Evolutionary conservation across 2,329 filamentous ascomycete species (phyloP), one percentile per base, ranked within the genome.

Genomic region (Escovopsis sp.): DNA sequence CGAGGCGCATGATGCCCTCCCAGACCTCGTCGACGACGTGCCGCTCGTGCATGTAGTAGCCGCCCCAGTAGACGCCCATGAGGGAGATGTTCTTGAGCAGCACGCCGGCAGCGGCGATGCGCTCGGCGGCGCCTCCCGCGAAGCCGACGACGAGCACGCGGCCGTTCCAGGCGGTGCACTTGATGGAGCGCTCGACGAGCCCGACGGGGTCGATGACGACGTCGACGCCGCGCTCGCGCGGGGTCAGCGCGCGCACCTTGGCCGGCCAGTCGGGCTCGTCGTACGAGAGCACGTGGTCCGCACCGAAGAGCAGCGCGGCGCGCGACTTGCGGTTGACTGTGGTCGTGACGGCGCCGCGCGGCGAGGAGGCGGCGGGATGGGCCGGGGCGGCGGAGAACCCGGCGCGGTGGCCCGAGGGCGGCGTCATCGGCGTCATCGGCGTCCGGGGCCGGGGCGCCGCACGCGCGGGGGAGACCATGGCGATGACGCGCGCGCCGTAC

Each of bases 151-250:
- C 77, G 36, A 95, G 65, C 43, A 96, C 72, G 11, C 88, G 74
- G 1, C 85, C 89, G 60, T 94, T 94, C 88, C 87, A 96, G 4
- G 86, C 83, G 4, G 82, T 85, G 65, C 89, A 95, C 64, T 94
- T 94, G 51, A 88, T 84, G 51, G 80, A 86, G 57, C 78, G 73
- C 50, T 93, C 86, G 40, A 95, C 85, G 58, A 95, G 66, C 1
- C 89, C 89, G 1, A 96, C 89, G 11, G 89, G 87, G 60, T 96
- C 89, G 65, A 86, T 96, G 19, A 96, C 88, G 41, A 96, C 85
- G 61, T 96, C 88, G 15, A 94, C 88, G 10, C 87, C 77, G 37
- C 67, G 61, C 1, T 74, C 74, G 48, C 77, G 75, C 0, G 84
- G 85, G 4, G 82, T 89, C 45, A 96, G 62, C 51, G 75, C 77